phyloP scores from a whole-genome alignment of 2,329 filamentous ascomycete genomes.

The Aspergillus sp. region DNA sequence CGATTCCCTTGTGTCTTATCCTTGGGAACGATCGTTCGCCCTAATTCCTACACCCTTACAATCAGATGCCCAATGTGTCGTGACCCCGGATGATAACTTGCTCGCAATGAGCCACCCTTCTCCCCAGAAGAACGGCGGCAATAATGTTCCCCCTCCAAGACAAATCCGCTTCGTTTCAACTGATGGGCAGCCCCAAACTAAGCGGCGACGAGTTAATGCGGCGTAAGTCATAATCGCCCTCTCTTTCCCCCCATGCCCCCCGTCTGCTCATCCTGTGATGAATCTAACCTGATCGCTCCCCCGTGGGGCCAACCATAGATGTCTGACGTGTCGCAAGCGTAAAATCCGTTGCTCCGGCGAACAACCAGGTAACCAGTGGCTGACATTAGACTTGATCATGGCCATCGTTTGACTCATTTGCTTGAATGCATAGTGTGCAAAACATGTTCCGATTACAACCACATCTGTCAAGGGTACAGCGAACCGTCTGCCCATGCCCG shows the following conservation, averaged over 20 bases:
- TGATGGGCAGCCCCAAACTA: slow-evolving; percentile 77
- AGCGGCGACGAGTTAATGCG: slow-evolving; percentile 75
- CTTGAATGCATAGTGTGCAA: slow-evolving; percentile 54
- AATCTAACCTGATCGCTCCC: slow-evolving; percentile 1
- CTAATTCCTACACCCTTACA: background rate
- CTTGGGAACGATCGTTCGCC: slow-evolving; percentile 16
- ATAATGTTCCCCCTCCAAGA: slow-evolving; percentile 34
- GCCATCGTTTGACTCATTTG: slow-evolving; percentile 6
- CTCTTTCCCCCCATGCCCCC: background rate
- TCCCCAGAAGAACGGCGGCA: slow-evolving; percentile 39
- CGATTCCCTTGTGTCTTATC: slow-evolving; percentile 15
- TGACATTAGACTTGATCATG: background rate
- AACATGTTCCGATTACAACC: slow-evolving; percentile 71
- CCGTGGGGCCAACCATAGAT: slow-evolving; percentile 47
- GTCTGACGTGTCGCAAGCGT: slow-evolving; percentile 72
- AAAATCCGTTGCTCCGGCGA: slow-evolving; percentile 76
- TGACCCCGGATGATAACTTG: slow-evolving; percentile 36
- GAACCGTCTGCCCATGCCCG: slow-evolving; percentile 46
- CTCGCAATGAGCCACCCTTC: slow-evolving; percentile 45
- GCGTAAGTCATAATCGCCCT: slow-evolving; percentile 56
- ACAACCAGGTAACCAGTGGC: slow-evolving; percentile 54
- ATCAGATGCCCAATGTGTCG: slow-evolving; percentile 35
- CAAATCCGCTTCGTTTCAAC: slow-evolving; percentile 78
- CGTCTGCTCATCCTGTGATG: slow-evolving; percentile 13
- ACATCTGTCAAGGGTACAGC: slow-evolving; percentile 68